A percentile compares a stretch with the other conserved stretches of the same genome.
These are phyloP conservation scores for Buxus sempervirens DNA, from an alignment of 164 flowering plant genomes.

Conservation along the genomic window DNA sequence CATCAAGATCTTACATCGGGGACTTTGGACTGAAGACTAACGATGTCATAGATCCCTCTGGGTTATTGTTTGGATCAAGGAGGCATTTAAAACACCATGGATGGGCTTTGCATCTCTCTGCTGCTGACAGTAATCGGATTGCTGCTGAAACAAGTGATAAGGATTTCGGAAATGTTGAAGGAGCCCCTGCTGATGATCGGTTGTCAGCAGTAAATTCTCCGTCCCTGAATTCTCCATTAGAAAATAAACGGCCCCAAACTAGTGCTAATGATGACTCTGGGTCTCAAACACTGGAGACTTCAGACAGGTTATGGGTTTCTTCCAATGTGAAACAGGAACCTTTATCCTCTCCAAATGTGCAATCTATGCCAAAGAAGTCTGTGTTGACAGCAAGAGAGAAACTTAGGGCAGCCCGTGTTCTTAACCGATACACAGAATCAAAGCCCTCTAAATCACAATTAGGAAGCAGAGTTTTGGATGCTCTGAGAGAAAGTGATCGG, in stretches of 20 bases:
- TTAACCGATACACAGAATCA: constrained; percentile 58
- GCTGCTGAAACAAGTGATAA: constrained; percentile 27
- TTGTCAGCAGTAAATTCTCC: constrained; percentile 16
- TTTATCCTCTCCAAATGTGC: constrained; percentile 18
- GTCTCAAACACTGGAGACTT: constrained; percentile 21
- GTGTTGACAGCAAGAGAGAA: constrained; percentile 83
- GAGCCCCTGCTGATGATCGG: constrained; percentile 21
- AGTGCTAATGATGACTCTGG: constrained; percentile 11
- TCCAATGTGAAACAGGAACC: constrained; percentile 14
- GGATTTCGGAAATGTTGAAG: constrained; percentile 26
- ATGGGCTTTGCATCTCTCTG: constrained; percentile 22
- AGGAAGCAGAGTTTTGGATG: constrained; percentile 70
- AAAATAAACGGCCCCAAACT: constrained; percentile 13
- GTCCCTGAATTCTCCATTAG: constrained; percentile 17
- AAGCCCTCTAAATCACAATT: constrained; percentile 49
- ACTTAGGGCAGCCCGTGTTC: constrained; percentile 82
- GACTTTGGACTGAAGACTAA: constrained; percentile 22
- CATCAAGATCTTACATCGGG: constrained; percentile 24
- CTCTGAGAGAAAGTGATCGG: constrained; percentile 64
- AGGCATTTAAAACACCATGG: constrained; percentile 19
- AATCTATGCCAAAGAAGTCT: constrained; percentile 37
- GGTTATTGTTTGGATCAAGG: constrained; percentile 22
- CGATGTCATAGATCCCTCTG: constrained; percentile 16
- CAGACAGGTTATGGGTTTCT: constrained; percentile 26
- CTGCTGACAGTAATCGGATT: constrained; percentile 38